Base-by-base conservation (phyloP, 2,329 filamentous ascomycete genomes). In the Camillea tinctor region DNA sequence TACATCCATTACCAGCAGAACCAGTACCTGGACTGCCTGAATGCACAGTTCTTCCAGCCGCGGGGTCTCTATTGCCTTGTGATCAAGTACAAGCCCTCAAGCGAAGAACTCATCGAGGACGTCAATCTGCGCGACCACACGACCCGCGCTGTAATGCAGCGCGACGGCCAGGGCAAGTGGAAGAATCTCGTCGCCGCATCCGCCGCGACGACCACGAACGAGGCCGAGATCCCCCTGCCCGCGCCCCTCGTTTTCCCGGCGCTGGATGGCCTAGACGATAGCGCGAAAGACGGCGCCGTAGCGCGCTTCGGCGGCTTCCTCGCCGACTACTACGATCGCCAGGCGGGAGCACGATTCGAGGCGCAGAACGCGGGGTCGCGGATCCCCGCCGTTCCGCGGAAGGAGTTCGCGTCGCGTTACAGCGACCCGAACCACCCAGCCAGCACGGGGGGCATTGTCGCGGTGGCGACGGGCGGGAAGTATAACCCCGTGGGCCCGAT, bases 181-280 rank as follows among this genome's bases (percentile, higher is more conserved):
- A 11, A 9, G n/a, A 19, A 50, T 48, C 8, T 49, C 21, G n/a
- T 15, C 8, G 26, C n/a, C 52, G 26, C 26, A 7, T 30, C 26
- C 7, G 26, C 26, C 26, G 26, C 26, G 26, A 30, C 26, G 26
- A 30, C 26, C 3, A 30, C 26, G 26, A 7, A 11, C 26, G 26
- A 30, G 26, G 26, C 26, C 26, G 26, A 30, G 26, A 30, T 30
- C 26, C 79, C 78, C 0, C 75, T 82, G 52, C 71, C 77, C 1
- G 82, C 82, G 2, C 78, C 81, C 0, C 72, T 85, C 3, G 66
- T 82, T 5, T 84, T 80, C 56, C 82, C 81, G 0, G 71, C 69
- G 3, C 70, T 81, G 1, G 77, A 82, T 44, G 60, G 62, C 15
- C 48, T 67, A 11, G 53, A 66, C 1, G 61, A 64, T 9, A 15